phyloP scores from a whole-genome alignment of 176 grass and related monocot genomes.

The Thalia dealbata region DNA sequence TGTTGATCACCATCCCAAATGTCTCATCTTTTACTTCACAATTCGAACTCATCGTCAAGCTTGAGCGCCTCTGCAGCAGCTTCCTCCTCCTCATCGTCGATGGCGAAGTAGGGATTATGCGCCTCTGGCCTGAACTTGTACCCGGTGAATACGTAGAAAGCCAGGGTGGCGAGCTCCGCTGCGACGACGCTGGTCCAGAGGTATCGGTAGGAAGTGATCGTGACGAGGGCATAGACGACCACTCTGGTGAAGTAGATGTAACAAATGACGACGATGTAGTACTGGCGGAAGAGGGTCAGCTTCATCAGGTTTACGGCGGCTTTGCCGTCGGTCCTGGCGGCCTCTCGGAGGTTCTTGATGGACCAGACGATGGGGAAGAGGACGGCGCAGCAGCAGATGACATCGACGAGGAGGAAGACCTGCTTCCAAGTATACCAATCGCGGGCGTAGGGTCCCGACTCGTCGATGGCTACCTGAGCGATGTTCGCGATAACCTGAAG shows the following conservation, averaged over 20 bases:
- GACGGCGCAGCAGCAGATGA: conserved; percentile 85
- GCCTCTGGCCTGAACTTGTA: conserved; percentile 82
- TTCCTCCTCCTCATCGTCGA: conserved; percentile 73
- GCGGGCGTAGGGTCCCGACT: conserved; percentile 72
- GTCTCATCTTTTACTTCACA: conserved; percentile 33
- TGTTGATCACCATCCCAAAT: neutral
- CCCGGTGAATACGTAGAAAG: conserved; percentile 75
- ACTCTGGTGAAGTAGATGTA: conserved; percentile 98
- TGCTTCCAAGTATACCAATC: conserved; percentile 92
- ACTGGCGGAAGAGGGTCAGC: conserved; percentile 91
- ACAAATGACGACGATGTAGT: conserved; percentile 92
- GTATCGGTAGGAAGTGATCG: conserved; percentile 81
- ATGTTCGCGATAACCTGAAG: conserved; percentile 94
- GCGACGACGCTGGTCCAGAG: conserved; percentile 79
- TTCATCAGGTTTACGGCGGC: conserved; percentile 93
- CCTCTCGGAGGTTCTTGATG: conserved; percentile 93
- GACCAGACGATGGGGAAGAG: conserved; percentile 96
- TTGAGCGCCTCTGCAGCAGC: conserved; percentile 84
- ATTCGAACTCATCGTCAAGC: conserved; percentile 84
- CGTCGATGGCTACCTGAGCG: conserved; percentile 85
- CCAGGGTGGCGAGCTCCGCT: conserved; percentile 73
- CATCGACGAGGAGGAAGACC: conserved; percentile 79
- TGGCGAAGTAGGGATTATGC: conserved; percentile 81
- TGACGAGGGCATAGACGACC: conserved; percentile 72
- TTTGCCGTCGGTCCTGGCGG: conserved; percentile 75